Base-by-base conservation (phyloP, 352 stramenopile species). In the Phytophthora constricta region DNA sequence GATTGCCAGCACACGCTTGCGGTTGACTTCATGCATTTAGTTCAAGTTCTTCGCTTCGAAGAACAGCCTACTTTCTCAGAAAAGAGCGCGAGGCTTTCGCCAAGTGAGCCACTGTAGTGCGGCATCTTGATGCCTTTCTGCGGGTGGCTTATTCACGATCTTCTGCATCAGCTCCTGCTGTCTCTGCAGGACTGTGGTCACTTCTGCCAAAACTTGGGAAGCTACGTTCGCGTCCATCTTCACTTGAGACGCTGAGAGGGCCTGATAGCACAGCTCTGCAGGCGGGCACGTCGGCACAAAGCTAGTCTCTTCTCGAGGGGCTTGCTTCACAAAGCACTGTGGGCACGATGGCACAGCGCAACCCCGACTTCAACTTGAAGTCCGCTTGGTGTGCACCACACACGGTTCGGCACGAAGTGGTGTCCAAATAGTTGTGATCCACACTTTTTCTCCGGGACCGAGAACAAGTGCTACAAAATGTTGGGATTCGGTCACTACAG, bases 31-130 rank as follows among this genome's bases (percentile, higher is more conserved):
- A 48, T 43, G n/a, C 23, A 58, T 3, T 43, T 37, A 70, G 26
- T 65, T 5, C 27, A 70, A 54, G 28, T 20, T 59, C n/a, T 59
- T 62, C 5, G 62, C 61, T 52, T 64, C 46, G 28, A 63, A 61
- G 17, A 70, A 58, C 7, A 65, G 9, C 4, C 22, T 39, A 19
- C 46, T 33, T 65, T 45, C 16, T 58, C 57, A 17, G 53, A 19
- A 10, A 65, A 56, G 1, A 57, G 37, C 9, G 57, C 46, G 8
- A 65, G 23, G 57, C 57, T 65, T 31, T 56, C 57, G 3, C 19
- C 46, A 2, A 65, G 57, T 45, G 37, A 57, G 5, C 14, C 43
- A 20, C 54, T n/a, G 8, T 58, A 58, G 10, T 58, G 19, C 0
- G 51, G 51, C 33, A 58, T 58, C 0, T 23, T 25, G 8, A 58